A percentile compares a stretch with the other conserved stretches of the same genome.
These are phyloP conservation scores for Myxozyma mucilagina DNA, from an alignment of 805 yeast species.

Conservation along the genomic window DNA sequence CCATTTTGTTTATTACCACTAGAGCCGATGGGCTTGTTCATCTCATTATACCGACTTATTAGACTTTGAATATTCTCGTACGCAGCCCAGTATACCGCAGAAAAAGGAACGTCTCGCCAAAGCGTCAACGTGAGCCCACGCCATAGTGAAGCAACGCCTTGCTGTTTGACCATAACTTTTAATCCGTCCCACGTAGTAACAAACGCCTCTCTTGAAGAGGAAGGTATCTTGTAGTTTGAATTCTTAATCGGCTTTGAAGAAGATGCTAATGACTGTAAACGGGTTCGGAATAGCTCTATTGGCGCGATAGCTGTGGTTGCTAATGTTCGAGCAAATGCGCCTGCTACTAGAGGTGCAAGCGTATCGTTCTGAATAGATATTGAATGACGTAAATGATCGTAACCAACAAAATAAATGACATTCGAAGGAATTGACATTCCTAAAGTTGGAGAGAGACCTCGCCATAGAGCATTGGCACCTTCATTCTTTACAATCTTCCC, in stretches of 20 bases:
- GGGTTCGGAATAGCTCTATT: slow-evolving; percentile 78
- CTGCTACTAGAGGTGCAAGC: slow-evolving; percentile 78
- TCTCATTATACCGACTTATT: slow-evolving; percentile 6
- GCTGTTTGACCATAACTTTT: slow-evolving; percentile 48
- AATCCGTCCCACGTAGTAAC: slow-evolving; percentile 55
- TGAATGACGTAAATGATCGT: slow-evolving; percentile 79
- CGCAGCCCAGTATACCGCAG: slow-evolving; percentile 82
- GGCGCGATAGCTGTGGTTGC: slow-evolving; percentile 89
- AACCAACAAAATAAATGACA: slow-evolving; percentile 90
- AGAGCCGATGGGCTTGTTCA: background rate
- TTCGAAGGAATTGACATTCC: slow-evolving; percentile 89
- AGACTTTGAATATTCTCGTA: slow-evolving; percentile 28
- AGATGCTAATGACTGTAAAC: slow-evolving; percentile 70
- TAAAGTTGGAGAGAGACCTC: slow-evolving; percentile 81
- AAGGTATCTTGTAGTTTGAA: slow-evolving; percentile 1
- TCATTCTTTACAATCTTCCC: slow-evolving; percentile 64
- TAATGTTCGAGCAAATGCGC: slow-evolving; percentile 75
- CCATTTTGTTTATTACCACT: background rate
- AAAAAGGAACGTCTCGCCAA: slow-evolving; percentile 97
- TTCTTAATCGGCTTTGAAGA: background rate
- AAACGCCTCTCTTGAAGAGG: slow-evolving; percentile 38
- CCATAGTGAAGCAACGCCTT: slow-evolving; percentile 69
- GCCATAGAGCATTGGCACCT: slow-evolving; percentile 77
- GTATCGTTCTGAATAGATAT: slow-evolving; percentile 53
- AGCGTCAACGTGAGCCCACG: slow-evolving; percentile 84